Evolutionary conservation across 139 green algal species (phyloP).

Genomic region (Bryopsis sp.): DNA sequence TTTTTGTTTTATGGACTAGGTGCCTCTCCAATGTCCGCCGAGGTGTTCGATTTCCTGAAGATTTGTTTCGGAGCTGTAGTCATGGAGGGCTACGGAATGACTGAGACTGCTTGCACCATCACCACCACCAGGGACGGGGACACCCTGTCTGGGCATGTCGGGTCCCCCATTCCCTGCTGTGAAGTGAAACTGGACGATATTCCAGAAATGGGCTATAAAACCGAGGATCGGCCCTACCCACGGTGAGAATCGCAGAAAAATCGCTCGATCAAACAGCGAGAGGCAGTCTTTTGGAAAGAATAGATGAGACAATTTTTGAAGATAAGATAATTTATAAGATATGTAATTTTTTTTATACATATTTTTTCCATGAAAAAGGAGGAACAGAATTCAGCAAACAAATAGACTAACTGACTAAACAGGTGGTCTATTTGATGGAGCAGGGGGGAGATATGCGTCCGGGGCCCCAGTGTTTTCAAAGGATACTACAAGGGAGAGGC

Average conservation of each 20-base stretch:
- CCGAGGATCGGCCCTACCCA: constrained; percentile 64
- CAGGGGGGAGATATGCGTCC: constrained; percentile 81
- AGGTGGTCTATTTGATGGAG: too few relatives aligned
- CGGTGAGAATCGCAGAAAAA: constrained; percentile 33
- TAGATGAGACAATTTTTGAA: too few relatives aligned
- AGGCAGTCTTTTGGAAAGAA: too few relatives aligned
- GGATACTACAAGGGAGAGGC: constrained; percentile 67
- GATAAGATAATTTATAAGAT: too few relatives aligned
- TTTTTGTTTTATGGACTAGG: constrained; percentile 1
- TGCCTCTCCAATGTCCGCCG: constrained; percentile 39
- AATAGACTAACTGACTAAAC: too few relatives aligned
- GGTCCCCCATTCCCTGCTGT: constrained; percentile 62
- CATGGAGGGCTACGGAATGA: constrained; percentile 35
- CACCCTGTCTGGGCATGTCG: constrained; percentile 56
- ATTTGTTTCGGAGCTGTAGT: constrained; percentile 48
- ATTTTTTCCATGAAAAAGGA: too few relatives aligned
- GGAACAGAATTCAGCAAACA: too few relatives aligned
- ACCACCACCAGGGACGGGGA: constrained; percentile 34
- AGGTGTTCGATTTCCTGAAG: constrained; percentile 53
- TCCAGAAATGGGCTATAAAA: constrained; percentile 92
- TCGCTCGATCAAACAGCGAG: too few relatives aligned
- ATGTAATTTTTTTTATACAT: too few relatives aligned
- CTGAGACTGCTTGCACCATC: constrained; percentile 65
- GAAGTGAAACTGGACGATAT: constrained; percentile 91
- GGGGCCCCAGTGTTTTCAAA: constrained; percentile 80